A percentile compares a stretch with the other conserved stretches of the same genome.
phyloP scores from a whole-genome alignment of 768 basidiomycete genomes.

The Royoungia palumana region DNA sequence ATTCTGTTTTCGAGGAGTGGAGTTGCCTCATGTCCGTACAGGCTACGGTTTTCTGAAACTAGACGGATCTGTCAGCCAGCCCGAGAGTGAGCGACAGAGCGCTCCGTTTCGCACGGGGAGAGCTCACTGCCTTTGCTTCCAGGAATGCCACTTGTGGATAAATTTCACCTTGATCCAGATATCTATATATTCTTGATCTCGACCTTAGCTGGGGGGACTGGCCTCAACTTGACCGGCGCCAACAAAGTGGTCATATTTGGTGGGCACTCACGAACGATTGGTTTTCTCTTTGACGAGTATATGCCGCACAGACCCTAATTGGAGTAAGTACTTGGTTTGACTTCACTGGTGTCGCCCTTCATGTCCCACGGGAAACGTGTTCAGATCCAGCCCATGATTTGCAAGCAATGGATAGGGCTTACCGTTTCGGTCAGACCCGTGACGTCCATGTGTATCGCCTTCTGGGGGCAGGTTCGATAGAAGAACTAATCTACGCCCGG shows the following conservation, averaged over 20 bases:
- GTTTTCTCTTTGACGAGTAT: not conserved
- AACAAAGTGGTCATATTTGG: slow-evolving; percentile 95
- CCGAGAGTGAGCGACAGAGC: slow-evolving; percentile 51
- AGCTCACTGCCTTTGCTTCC: slow-evolving; percentile 1
- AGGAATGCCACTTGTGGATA: slow-evolving; percentile 87
- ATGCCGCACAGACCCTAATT: slow-evolving; percentile 70
- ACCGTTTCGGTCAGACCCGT: slow-evolving; percentile 81
- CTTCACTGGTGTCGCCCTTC: not conserved
- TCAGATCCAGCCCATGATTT: slow-evolving; percentile 93
- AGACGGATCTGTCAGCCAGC: slow-evolving; percentile 71
- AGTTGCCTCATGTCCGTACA: slow-evolving; percentile 14
- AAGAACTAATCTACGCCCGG: slow-evolving; percentile 84
- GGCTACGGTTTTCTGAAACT: slow-evolving; percentile 66
- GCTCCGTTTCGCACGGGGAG: not conserved
- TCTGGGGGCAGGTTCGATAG: slow-evolving; percentile 81
- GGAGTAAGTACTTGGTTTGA: slow-evolving; percentile 72
- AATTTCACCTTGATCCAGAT: slow-evolving; percentile 70
- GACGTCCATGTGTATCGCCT: slow-evolving; percentile 83
- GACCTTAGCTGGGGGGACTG: slow-evolving; percentile 88
- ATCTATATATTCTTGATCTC: slow-evolving; percentile 85
- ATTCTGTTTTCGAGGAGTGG: not conserved
- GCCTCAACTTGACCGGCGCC: slow-evolving; percentile 85
- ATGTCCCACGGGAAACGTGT: not conserved
- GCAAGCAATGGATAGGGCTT: slow-evolving; percentile 87
- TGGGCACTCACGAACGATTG: slow-evolving; percentile 29